These are phyloP conservation scores for Hydrangea macrophylla DNA, from an alignment of 148 eudicot species.

Conservation along the genomic window DNA sequence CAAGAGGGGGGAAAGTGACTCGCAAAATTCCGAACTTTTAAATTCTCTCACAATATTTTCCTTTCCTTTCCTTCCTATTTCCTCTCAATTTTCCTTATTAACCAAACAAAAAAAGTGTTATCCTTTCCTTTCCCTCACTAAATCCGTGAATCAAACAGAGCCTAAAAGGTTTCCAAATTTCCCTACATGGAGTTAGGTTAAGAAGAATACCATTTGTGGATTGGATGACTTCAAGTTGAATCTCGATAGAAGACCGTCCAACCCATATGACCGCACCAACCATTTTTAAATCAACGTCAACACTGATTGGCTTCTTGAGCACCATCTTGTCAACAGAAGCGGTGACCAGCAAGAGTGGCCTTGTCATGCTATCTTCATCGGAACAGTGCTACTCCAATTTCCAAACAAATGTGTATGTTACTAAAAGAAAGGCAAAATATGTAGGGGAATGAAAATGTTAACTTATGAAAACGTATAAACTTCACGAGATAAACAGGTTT, in stretches of 20 bases:
- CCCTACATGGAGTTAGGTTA: neutral
- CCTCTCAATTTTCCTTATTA: too few relatives aligned
- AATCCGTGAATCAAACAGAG: too few relatives aligned
- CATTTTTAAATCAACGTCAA: constrained; percentile 68
- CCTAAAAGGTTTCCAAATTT: neutral
- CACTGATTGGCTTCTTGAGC: constrained; percentile 79
- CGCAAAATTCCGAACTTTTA: too few relatives aligned
- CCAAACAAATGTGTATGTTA: constrained; percentile 1
- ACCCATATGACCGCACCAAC: constrained; percentile 96
- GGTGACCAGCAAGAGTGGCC: constrained; percentile 85
- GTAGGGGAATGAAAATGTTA: neutral
- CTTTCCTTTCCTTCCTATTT: too few relatives aligned
- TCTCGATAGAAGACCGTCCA: constrained; percentile 89
- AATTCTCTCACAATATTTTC: too few relatives aligned
- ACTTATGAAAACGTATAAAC: neutral
- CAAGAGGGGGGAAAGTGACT: too few relatives aligned
- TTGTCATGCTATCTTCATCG: constrained; percentile 82
- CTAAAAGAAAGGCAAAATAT: constrained; percentile 2
- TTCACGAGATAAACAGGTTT: neutral
- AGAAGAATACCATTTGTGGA: constrained; percentile 48
- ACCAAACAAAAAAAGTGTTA: too few relatives aligned
- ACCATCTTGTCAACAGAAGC: constrained; percentile 96
- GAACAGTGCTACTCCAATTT: constrained; percentile 86
- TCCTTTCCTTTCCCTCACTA: too few relatives aligned
- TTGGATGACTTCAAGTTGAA: constrained; percentile 86